Percentiles rank a stretch among this genome's conserved stretches.
Evolutionary conservation across 257 asterid genomes (phyloP).

Genomic region (Coffea eugenioides): DNA sequence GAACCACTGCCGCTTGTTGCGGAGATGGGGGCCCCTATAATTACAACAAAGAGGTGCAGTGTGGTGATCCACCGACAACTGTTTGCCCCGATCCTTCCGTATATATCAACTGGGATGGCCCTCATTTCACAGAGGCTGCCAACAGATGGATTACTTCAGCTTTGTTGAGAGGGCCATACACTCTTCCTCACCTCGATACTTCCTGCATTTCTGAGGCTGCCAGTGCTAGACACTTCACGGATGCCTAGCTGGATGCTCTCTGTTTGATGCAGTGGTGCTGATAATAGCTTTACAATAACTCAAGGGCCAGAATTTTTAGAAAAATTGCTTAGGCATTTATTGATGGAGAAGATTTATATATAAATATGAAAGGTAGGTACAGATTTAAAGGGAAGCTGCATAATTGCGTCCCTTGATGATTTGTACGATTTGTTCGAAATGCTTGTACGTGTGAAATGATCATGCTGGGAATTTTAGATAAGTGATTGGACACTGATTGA

Average conservation of each 20-base stretch:
- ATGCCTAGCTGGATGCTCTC: too few relatives aligned
- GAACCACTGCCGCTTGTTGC: slow-evolving; percentile 41
- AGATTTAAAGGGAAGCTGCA: too few relatives aligned
- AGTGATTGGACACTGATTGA: too few relatives aligned
- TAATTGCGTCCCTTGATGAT: too few relatives aligned
- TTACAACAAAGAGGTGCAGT: slow-evolving; percentile 13
- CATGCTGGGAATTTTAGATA: too few relatives aligned
- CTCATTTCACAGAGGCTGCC: slow-evolving; percentile 46
- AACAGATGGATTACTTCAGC: slow-evolving; percentile 26
- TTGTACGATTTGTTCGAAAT: too few relatives aligned
- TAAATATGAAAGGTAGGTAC: too few relatives aligned
- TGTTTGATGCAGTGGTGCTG: background rate
- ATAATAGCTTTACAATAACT: background rate
- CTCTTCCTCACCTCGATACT: slow-evolving; percentile 26
- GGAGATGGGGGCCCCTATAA: slow-evolving; percentile 51
- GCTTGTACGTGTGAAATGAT: too few relatives aligned
- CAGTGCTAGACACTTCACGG: background rate
- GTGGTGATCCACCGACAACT: slow-evolving; percentile 28
- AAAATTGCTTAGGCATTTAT: too few relatives aligned
- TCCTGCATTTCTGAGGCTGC: background rate
- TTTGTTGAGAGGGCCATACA: slow-evolving; percentile 35
- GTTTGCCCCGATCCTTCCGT: slow-evolving; percentile 39
- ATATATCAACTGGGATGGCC: slow-evolving; percentile 47
- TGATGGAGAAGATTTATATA: too few relatives aligned
- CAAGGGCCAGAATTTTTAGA: too few relatives aligned